These are phyloP conservation scores for Gossypium mustelinum DNA, from an alignment of 345 rosid species.

Conservation along the genomic window DNA sequence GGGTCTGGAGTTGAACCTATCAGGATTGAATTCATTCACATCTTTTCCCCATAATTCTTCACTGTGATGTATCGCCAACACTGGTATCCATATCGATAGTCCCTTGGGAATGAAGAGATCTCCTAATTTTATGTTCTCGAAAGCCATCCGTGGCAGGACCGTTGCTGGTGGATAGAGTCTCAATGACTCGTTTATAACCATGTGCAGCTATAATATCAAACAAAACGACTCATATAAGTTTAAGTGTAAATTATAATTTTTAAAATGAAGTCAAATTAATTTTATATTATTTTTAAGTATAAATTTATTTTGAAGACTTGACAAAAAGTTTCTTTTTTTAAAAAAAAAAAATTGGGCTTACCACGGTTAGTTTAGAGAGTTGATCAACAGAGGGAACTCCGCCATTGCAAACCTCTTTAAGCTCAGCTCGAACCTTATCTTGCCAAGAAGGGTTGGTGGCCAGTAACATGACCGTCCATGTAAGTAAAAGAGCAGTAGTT, in stretches of 20 bases:
- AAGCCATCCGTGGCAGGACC: conserved; percentile 84
- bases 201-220: conserved; percentile 49
- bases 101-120: conserved; percentile 84
- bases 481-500: conserved; percentile 80
- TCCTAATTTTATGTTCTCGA: conserved; percentile 75
- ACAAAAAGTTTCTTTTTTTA: too few species aligned
- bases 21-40: conserved; percentile 79
- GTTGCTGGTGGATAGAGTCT: conserved; percentile 94
- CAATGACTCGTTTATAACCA: conserved; percentile 84
- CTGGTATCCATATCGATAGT: conserved; percentile 90
- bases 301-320: too few species aligned
- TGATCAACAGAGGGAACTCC: conserved; percentile 59
- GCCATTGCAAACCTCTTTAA: conserved; percentile 60
- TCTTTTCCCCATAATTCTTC: conserved; percentile 88
- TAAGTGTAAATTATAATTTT: too few species aligned
- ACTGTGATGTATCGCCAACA: conserved; percentile 84
- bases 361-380: conserved; percentile 68
- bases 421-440: conserved; percentile 61
- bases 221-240: neutral
- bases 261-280: too few species aligned
- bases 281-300: too few species aligned
- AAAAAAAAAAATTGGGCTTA: conserved; percentile 22
- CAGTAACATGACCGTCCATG: conserved; percentile 89
- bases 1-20: conserved; percentile 51
- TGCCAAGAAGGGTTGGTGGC: conserved; percentile 90